phyloP scores from a whole-genome alignment of 441 rosid species.

The Populus hybrid region DNA sequence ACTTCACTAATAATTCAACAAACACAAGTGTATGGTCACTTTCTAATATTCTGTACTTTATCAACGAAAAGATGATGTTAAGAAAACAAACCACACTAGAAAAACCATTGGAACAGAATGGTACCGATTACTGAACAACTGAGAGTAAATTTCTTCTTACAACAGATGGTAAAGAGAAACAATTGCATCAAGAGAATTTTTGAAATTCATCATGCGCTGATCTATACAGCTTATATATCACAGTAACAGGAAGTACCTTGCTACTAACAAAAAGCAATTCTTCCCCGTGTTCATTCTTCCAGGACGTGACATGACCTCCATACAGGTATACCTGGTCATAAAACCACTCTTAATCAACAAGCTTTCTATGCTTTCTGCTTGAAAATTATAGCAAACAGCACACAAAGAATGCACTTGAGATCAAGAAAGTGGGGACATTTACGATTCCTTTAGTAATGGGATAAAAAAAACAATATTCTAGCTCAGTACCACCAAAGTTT shows the following conservation, averaged over 20 bases:
- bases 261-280: constrained; percentile 72
- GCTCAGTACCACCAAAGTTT: neutral
- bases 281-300: constrained; percentile 84
- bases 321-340: constrained; percentile 65
- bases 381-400: neutral
- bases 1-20: neutral
- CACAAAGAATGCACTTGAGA: neutral
- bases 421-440: neutral
- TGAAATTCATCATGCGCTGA: neutral
- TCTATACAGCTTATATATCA: neutral
- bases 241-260: constrained; percentile 44
- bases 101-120: neutral
- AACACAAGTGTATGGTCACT: neutral
- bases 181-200: neutral
- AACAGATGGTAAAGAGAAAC: neutral
- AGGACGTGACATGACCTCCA: constrained; percentile 92
- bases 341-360: neutral
- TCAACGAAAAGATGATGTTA: neutral
- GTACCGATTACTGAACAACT: neutral
- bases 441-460: neutral
- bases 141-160: neutral
- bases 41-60: neutral
- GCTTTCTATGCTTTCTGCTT: neutral
- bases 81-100: neutral
- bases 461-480: neutral